Percentiles rank a stretch among this genome's conserved stretches.
Conservation (phyloP, 139 green algal species). For the Yamagishiella unicocca region DNA sequence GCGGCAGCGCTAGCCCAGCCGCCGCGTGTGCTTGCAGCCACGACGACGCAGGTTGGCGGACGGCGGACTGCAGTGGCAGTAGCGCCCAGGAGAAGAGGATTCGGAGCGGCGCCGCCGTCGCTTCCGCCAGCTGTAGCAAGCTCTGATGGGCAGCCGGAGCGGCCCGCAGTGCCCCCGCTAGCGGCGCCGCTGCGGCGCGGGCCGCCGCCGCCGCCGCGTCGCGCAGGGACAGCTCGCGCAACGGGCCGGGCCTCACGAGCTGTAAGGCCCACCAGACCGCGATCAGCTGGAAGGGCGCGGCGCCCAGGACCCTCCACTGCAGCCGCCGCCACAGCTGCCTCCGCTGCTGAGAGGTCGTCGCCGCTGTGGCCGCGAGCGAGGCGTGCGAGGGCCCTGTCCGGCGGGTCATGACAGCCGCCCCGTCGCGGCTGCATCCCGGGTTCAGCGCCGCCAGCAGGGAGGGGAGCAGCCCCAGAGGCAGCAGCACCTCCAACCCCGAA, state of each 20-base stretch:
- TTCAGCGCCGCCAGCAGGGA: slow-evolving; percentile 5
- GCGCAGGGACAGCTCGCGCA: background rate
- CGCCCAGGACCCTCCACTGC: background rate
- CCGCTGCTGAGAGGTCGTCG: background rate
- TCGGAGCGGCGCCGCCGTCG: background rate
- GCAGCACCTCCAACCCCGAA: background rate
- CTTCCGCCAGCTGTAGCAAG: background rate
- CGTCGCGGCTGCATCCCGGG: no score
- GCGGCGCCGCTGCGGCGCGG: background rate
- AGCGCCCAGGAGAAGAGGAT: background rate
- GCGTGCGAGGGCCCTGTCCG: no score
- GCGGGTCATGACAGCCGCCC: no score
- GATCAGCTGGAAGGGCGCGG: background rate
- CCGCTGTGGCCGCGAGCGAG: no score
- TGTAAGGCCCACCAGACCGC: slow-evolving; percentile 36
- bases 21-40: background rate
- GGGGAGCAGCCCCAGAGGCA: slow-evolving; percentile 43
- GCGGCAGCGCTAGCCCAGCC: slow-evolving; percentile 9
- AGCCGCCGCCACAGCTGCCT: background rate
- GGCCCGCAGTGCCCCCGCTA: no score
- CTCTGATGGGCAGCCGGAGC: no score
- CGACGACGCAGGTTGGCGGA: background rate
- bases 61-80: background rate
- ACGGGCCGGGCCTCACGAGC: background rate
- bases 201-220: background rate